Evolutionary conservation across 371 early-diverging fungal species (phyloP).

Genomic region (Syncephalis plumigaleata): DNA sequence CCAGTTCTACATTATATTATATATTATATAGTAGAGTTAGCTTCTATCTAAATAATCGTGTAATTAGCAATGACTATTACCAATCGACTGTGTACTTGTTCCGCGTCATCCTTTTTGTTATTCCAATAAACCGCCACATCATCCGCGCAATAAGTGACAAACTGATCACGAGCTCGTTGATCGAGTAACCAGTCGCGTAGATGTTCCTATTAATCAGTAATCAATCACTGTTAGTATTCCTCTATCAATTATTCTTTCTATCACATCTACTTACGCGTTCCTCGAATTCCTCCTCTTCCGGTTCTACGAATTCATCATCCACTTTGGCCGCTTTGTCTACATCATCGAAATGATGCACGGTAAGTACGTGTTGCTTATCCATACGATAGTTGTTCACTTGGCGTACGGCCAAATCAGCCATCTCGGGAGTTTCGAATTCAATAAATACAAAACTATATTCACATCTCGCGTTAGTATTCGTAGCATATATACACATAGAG

Average conservation of each 20-base stretch:
- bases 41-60: neutral
- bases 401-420: slow-evolving; percentile 66
- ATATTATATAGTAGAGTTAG: neutral
- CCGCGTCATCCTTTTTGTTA: slow-evolving; percentile 70
- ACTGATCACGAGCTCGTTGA: slow-evolving; percentile 78
- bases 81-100: slow-evolving; percentile 45
- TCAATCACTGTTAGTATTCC: neutral
- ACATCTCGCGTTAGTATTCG: neutral
- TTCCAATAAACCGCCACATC: slow-evolving; percentile 80
- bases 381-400: slow-evolving; percentile 59
- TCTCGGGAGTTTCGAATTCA: slow-evolving; percentile 76
- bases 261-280: slow-evolving; percentile 20
- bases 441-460: slow-evolving; percentile 69
- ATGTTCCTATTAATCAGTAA: slow-evolving; percentile 40
- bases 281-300: slow-evolving; percentile 40
- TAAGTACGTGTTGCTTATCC: slow-evolving; percentile 66
- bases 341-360: slow-evolving; percentile 80
- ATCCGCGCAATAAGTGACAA: slow-evolving; percentile 67
- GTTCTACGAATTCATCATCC: slow-evolving; percentile 55
- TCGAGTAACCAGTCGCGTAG: slow-evolving; percentile 82
- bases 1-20: slow-evolving; percentile 51
- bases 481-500: neutral
- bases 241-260: neutral
- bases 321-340: slow-evolving; percentile 64
- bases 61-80: slow-evolving; percentile 20